Evolutionary conservation across 805 yeast genomes (phyloP).

Genomic region (Kodamaea jinghongensis): DNA sequence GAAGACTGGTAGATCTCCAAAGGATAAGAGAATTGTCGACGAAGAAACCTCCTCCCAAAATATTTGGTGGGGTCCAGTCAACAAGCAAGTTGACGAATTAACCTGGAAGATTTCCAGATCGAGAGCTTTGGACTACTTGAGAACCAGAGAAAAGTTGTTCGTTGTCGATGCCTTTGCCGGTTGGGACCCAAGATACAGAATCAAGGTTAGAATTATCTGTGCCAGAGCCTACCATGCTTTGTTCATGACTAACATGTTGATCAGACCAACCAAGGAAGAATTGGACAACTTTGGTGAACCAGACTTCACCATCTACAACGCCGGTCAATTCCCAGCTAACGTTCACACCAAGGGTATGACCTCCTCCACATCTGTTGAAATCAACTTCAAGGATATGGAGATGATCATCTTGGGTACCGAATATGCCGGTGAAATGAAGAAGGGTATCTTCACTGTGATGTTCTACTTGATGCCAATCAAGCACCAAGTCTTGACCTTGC

Average conservation of each 20-base stretch:
- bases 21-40: conserved; percentile 96
- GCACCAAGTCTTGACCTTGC: conserved; percentile 87
- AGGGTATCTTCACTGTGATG: conserved; percentile 98
- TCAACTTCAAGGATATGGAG: conserved; percentile 96
- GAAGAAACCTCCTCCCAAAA: conserved; percentile 80
- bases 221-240: conserved; percentile 98
- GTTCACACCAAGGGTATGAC: conserved; percentile 97
- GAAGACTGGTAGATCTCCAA: conserved; percentile 97
- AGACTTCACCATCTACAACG: conserved; percentile 96
- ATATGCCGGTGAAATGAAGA: conserved; percentile 99
- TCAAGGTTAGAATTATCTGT: conserved; percentile 92
- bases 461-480: conserved; percentile 96
- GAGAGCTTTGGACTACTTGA: conserved; percentile 93
- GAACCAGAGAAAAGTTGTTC: conserved; percentile 91
- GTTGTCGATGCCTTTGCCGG: conserved; percentile 98
- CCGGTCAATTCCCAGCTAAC: conserved; percentile 98
- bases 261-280: conserved; percentile 91
- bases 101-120: conserved; percentile 95
- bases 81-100: conserved; percentile 87
- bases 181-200: conserved; percentile 97
- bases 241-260: conserved; percentile 97
- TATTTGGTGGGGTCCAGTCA: conserved; percentile 99
- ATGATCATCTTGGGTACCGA: conserved; percentile 98
- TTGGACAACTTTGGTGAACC: conserved; percentile 91
- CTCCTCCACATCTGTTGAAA: conserved; percentile 91